A percentile compares a stretch with the other conserved stretches of the same genome.
Conservation (phyloP, 164 flowering plant species). For the Akebia trifoliata region DNA sequence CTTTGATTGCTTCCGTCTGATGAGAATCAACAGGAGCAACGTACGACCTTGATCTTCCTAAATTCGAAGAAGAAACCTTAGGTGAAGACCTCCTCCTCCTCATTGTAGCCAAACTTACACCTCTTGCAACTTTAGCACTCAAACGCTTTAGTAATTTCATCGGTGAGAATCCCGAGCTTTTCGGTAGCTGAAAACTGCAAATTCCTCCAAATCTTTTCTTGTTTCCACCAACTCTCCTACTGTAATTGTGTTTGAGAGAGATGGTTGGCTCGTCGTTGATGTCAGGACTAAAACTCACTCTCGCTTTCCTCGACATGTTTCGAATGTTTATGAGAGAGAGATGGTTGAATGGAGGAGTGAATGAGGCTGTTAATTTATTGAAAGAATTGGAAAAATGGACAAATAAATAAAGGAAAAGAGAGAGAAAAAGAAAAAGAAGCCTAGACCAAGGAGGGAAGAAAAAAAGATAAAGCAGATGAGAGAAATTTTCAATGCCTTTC, state of each 20-base stretch:
- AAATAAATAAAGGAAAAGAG: too few species aligned
- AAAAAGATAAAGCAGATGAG: too few species aligned
- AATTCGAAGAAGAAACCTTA: conserved; percentile 25
- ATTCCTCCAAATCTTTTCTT: conserved; percentile 22
- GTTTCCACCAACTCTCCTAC: conserved; percentile 15
- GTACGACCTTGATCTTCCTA: conserved; percentile 35
- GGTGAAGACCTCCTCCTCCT: conserved; percentile 29
- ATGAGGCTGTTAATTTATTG: too few species aligned
- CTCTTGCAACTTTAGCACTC: conserved; percentile 35
- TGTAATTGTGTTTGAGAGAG: conserved; percentile 19
- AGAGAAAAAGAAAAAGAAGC: too few species aligned
- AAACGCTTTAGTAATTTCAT: conserved; percentile 31
- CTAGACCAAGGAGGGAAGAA: too few species aligned
- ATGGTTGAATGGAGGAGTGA: neutral
- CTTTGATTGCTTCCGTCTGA: conserved; percentile 52
- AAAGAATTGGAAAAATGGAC: too few species aligned
- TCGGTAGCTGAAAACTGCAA: conserved; percentile 27
- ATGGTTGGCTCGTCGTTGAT: conserved; percentile 20
- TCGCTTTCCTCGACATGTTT: conserved; percentile 36
- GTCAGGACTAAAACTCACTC: too few species aligned
- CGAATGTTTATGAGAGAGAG: too few species aligned
- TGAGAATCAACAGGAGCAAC: conserved; percentile 45
- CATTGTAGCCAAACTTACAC: conserved; percentile 26
- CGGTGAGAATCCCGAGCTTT: conserved; percentile 25
- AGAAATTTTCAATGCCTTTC: too few species aligned